These are phyloP conservation scores for Clitocybe nebularis DNA, from an alignment of 1,284 basidiomycete genomes.

Conservation along the genomic window DNA sequence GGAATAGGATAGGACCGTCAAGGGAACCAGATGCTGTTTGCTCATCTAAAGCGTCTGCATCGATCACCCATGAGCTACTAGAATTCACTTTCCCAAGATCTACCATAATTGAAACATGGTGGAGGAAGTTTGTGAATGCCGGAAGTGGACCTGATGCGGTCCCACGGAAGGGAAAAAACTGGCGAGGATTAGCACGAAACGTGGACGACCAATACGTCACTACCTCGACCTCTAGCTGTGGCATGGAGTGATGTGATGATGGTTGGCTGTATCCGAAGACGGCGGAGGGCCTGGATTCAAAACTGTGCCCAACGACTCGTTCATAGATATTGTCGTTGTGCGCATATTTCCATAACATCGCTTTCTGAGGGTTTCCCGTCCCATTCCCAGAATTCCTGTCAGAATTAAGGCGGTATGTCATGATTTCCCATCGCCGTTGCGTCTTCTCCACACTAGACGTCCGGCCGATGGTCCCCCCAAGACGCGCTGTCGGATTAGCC, in stretches of 20 bases:
- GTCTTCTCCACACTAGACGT: background rate
- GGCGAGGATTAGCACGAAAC: background rate
- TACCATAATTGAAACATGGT: background rate
- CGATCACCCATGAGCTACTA: background rate
- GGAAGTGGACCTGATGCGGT: conserved; percentile 1
- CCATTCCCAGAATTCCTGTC: background rate
- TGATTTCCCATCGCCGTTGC: conserved; percentile 5
- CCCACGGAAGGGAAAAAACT: background rate
- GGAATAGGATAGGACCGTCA: too few species aligned
- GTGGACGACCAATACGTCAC: conserved; percentile 6
- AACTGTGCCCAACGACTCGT: background rate
- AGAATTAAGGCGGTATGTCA: background rate
- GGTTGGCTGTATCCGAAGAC: conserved; percentile 3
- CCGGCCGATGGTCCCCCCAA: background rate
- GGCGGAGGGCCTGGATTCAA: conserved; percentile 1
- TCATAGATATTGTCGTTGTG: conserved; percentile 3
- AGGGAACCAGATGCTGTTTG: too few species aligned
- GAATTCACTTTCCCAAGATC: conserved; percentile 1
- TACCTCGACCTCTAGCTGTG: conserved; percentile 5
- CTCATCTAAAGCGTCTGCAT: background rate
- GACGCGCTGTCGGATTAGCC: background rate
- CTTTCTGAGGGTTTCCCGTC: background rate
- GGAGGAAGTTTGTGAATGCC: conserved; percentile 4
- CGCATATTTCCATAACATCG: conserved; percentile 7
- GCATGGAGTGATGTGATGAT: background rate